phyloP scores from a whole-genome alignment of 139 green algal species.

The Coelastrella sp. region DNA sequence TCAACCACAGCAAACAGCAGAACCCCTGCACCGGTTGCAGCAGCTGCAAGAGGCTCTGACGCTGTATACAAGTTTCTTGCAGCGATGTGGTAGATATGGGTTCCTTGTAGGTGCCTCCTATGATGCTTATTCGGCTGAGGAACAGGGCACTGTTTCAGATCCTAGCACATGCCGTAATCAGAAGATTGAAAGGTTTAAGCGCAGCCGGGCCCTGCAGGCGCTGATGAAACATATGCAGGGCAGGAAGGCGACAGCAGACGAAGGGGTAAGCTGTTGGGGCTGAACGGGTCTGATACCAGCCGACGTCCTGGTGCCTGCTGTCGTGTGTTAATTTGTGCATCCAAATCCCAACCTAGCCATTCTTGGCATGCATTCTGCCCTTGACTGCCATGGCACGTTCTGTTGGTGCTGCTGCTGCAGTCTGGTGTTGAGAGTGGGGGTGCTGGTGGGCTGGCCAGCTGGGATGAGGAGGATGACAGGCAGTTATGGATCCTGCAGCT shows the following conservation, averaged over 20 bases:
- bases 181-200: conserved; percentile 78
- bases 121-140: background rate
- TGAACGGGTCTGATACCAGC: too few species aligned
- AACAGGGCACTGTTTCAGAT: conserved; percentile 42
- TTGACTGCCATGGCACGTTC: too few species aligned
- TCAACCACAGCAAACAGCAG: background rate
- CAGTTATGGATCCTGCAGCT: conserved; percentile 60
- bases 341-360: too few species aligned
- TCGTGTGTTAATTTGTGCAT: too few species aligned
- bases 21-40: background rate
- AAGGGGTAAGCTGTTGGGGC: background rate
- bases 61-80: conserved; percentile 48
- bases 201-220: conserved; percentile 48
- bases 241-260: conserved; percentile 2
- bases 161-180: conserved; percentile 44
- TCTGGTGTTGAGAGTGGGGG: conserved; percentile 29
- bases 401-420: conserved; percentile 2
- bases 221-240: conserved; percentile 52
- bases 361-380: background rate
- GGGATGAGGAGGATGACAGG: conserved; percentile 72
- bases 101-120: background rate
- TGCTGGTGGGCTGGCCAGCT: background rate
- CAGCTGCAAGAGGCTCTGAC: background rate
- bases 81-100: conserved; percentile 51
- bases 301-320: too few species aligned